Evolutionary conservation across 768 basidiomycete genomes (phyloP).

Genomic region (Leccinum uliginosum): DNA sequence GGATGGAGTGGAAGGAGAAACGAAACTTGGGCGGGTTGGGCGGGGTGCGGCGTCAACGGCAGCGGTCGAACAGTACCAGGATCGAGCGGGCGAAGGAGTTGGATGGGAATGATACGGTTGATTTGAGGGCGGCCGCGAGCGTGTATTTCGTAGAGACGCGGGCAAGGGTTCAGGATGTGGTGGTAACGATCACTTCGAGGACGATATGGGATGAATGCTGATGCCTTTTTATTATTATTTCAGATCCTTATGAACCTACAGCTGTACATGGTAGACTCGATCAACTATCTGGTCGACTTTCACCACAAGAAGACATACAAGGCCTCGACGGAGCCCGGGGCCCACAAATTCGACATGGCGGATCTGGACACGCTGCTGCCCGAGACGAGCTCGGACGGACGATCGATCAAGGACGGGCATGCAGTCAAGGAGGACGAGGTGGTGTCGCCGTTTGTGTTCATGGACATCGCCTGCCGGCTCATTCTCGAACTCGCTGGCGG

Average conservation of each 20-base stretch:
- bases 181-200: slow-evolving; percentile 44
- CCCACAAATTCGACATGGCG: slow-evolving; percentile 68
- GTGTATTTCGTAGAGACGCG: slow-evolving; percentile 95
- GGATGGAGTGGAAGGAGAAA: slow-evolving; percentile 99
- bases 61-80: slow-evolving; percentile 33
- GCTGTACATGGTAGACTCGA: slow-evolving; percentile 91
- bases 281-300: slow-evolving; percentile 98
- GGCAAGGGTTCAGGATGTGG: slow-evolving; percentile 84
- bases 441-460: slow-evolving; percentile 88
- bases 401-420: slow-evolving; percentile 48
- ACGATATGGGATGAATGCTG: background rate
- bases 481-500: slow-evolving; percentile 91
- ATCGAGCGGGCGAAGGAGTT: slow-evolving; percentile 62
- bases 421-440: slow-evolving; percentile 54
- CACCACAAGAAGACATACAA: slow-evolving; percentile 94
- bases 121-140: slow-evolving; percentile 64
- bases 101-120: slow-evolving; percentile 56
- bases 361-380: slow-evolving; percentile 30
- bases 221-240: background rate
- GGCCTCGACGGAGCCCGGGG: slow-evolving; percentile 62
- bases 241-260: slow-evolving; percentile 97
- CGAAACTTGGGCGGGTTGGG: slow-evolving; percentile 70
- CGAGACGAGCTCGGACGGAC: slow-evolving; percentile 53
- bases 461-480: slow-evolving; percentile 91
- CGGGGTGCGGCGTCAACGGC: slow-evolving; percentile 36